phyloP scores from a whole-genome alignment of 306 rosid genomes.

The Rubus parviflorus region DNA sequence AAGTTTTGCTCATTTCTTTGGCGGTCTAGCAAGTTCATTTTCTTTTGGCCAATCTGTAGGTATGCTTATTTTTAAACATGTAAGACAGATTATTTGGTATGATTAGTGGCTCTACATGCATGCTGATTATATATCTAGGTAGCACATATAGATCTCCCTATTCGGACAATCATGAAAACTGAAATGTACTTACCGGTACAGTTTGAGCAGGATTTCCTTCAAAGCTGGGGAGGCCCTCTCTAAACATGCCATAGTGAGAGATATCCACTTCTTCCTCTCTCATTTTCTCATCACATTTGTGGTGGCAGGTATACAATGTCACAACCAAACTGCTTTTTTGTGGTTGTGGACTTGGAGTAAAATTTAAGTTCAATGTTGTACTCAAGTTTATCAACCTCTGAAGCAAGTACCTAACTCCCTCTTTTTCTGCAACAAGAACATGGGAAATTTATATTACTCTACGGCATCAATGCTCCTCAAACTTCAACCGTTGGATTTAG shows the following conservation, averaged over 20 bases:
- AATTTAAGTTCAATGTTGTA: slow-evolving; percentile 50
- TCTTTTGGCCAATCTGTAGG: neutral
- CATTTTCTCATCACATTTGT: neutral
- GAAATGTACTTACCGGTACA: slow-evolving; percentile 48
- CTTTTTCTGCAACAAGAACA: slow-evolving; percentile 15
- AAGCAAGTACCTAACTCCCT: slow-evolving; percentile 44
- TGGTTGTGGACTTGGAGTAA: slow-evolving; percentile 50
- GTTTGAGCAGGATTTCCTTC: slow-evolving; percentile 67
- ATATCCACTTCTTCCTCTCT: slow-evolving; percentile 15
- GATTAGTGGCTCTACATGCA: neutral
- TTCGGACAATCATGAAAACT: neutral
- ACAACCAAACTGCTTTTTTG: slow-evolving; percentile 23
- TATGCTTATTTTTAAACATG: neutral
- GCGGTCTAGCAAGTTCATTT: neutral
- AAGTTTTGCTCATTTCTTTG: neutral
- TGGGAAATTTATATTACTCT: neutral
- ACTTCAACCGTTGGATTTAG: neutral
- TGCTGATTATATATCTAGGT: neutral
- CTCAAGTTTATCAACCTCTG: slow-evolving; percentile 63
- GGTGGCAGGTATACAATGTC: slow-evolving; percentile 23
- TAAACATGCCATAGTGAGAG: slow-evolving; percentile 64
- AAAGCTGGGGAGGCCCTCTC: slow-evolving; percentile 81
- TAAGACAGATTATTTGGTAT: neutral
- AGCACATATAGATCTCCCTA: neutral
- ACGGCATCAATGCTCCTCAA: neutral